Evolutionary conservation across 768 basidiomycete genomes (phyloP), one percentile per base, ranked within the genome.

Genomic region (Steccherinum ochraceum): DNA sequence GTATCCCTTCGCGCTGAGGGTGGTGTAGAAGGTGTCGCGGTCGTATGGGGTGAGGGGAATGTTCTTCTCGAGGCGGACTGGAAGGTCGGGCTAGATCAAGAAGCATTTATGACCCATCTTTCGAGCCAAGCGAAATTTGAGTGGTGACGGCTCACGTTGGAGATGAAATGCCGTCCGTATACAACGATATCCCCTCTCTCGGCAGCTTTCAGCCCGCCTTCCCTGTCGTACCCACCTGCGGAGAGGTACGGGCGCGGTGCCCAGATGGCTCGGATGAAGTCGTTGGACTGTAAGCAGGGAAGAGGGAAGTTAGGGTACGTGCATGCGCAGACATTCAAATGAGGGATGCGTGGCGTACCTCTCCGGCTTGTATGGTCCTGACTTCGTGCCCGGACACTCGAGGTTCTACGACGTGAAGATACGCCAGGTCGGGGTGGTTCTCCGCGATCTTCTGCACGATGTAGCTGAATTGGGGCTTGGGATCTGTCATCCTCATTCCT

Each of bases 391-490:
- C 53, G 1, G 10, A 13, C 3, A 51, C 45, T 2, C 53, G 46
- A 13, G 69, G 60, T 52, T 69, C 64, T 3, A 68, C 57, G 41
- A 67, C 35, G 57, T 74, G 67, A 20, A 72, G 43, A 60, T 73
- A 74, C 12, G 68, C 70, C 3, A 72, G 61, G 25, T 72, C 49
- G 5, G 80, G 74, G 56, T 73, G 69, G 7, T 52, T 51, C 18
- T 61, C 48, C 23, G 63, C 65, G 21, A 85, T 52, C 41, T 72
- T 48, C 4, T 64, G 48, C 20, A 77, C 70, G 25, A 84, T 55
- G 60, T 82, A 71, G 0, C 68, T 55, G 67, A 79, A 85, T 5
- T 76, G 76, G 0, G 80, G 77, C 3, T 72, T 63, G 0, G 80
- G 81, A n/a, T n/a, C n/a, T n/a, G n/a, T n/a, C n/a, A n/a, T n/a